Conservation (phyloP, 805 yeast species). For the Priceomyces medius region DNA sequence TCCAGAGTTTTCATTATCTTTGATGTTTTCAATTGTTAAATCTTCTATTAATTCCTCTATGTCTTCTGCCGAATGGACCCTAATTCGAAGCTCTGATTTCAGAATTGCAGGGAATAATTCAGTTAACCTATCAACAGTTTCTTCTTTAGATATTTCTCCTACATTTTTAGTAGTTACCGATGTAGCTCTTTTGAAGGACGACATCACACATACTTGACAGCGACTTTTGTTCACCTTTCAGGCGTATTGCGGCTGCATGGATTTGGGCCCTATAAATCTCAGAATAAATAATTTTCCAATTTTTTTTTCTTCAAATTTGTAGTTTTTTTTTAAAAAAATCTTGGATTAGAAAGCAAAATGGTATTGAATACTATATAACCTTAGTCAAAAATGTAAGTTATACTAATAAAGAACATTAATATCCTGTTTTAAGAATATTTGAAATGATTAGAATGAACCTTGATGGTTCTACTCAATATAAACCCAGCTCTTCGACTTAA, state of each 20-base stretch:
- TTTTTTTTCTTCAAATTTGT: background rate
- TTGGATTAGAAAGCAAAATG: too few relatives aligned
- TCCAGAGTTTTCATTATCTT: constrained; percentile 1
- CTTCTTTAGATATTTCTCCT: background rate
- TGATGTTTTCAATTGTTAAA: constrained; percentile 16
- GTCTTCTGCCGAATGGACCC: constrained; percentile 22
- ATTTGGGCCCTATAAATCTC: background rate
- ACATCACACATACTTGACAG: background rate
- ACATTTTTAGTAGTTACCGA: background rate
- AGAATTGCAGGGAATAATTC: constrained; percentile 27
- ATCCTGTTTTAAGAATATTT: background rate
- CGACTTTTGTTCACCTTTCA: background rate
- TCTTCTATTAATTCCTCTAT: constrained; percentile 25
- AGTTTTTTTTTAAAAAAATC: too few relatives aligned
- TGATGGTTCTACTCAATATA: constrained; percentile 21
- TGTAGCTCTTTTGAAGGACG: background rate
- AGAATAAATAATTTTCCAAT: background rate
- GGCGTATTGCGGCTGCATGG: background rate
- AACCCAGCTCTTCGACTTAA: constrained; percentile 27
- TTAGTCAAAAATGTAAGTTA: background rate
- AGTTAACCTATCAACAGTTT: constrained; percentile 19
- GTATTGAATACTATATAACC: background rate
- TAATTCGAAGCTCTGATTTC: constrained; percentile 25
- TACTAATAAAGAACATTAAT: background rate
- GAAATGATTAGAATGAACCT: constrained; percentile 24